Evolutionary conservation across 2,329 filamentous ascomycete genomes (phyloP).

Genomic region (Ceratocystis ficicola): DNA sequence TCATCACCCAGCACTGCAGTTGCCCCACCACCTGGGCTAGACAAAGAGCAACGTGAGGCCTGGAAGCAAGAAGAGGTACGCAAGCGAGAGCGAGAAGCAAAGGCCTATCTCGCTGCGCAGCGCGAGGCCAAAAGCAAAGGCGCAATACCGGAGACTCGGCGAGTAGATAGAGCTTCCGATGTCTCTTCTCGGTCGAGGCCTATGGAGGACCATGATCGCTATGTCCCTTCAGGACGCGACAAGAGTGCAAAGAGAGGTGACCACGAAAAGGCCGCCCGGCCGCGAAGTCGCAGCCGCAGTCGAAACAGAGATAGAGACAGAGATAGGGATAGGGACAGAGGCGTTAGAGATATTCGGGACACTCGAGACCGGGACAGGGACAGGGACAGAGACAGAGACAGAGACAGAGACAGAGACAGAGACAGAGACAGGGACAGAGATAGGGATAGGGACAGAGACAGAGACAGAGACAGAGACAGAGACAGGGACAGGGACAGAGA

Average conservation of each 20-base stretch:
- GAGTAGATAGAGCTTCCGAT: conserved; percentile 36
- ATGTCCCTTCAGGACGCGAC: conserved; percentile 36
- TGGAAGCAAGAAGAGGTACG: conserved; percentile 51
- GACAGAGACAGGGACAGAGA: conserved; percentile 23
- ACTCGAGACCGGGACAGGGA: conserved; percentile 26
- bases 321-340: neutral
- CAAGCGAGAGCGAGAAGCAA: conserved; percentile 51
- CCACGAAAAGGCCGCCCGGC: conserved; percentile 22
- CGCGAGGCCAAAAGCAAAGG: conserved; percentile 49
- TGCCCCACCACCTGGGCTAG: conserved; percentile 33
- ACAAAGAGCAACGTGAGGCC: conserved; percentile 40
- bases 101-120: conserved; percentile 50
- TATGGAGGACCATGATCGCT: conserved; percentile 34
- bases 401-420: conserved; percentile 27
- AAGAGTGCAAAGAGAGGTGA: conserved; percentile 22
- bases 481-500: conserved; percentile 29
- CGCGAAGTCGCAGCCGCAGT: conserved; percentile 29
- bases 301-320: conserved; percentile 28
- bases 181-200: conserved; percentile 25
- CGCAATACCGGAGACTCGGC: conserved; percentile 31
- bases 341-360: conserved; percentile 27
- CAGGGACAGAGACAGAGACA: too few species aligned
- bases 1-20: conserved; percentile 31
- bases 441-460: conserved; percentile 28
- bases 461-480: conserved; percentile 25